Base-by-base conservation (phyloP, 495 filamentous ascomycete genomes). In the Letharia columbiana region DNA sequence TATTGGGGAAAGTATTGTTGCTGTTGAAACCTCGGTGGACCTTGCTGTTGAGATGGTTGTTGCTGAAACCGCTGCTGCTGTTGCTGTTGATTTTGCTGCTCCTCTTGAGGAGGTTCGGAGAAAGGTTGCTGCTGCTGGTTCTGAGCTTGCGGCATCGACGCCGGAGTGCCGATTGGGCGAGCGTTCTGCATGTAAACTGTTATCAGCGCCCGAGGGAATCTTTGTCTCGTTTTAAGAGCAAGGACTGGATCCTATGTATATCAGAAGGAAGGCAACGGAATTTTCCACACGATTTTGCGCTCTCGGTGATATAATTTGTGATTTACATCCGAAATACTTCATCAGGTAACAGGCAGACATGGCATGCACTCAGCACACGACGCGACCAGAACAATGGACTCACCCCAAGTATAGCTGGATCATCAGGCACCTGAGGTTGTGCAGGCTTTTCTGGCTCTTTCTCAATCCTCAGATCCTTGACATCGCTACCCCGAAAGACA, bases 241-340 rank as follows among this genome's bases (percentile, higher is more conserved):
- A 18, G 20, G 23, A 28, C 1, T 20, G 20, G 17, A 11, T 49
- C 4, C 50, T 37, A 18, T 37, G 7, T 31, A 64, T 68, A 80
- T 91, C 92, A 97, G 92, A 95, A 96, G 92, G 92, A 97, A 96
- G 92, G 92, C 92, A 97, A 96, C 92, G 92, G 91, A 95, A 89
- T 90, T 88, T 78, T 96, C 91, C 84, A 92, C 91, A 96, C 76
- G 82, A 79, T 88, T 87, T 94, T 96, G 90, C 89, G 91, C 91
- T 90, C 86, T 92, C 86, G 87, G 86, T 86, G 83, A 80, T 78
- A 83, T 77, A 76, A 74, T 80, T 80, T 72, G 71, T 79, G 76
- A 72, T 81, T 90, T 83, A 89, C 87, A 91, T 91, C 89, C 89
- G 88, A 79, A 82, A 86, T 91, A 73, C 75, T 91, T 90, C 89